Evolutionary conservation across 768 basidiomycete species (phyloP).

Genomic region (Auricularia sp.): DNA sequence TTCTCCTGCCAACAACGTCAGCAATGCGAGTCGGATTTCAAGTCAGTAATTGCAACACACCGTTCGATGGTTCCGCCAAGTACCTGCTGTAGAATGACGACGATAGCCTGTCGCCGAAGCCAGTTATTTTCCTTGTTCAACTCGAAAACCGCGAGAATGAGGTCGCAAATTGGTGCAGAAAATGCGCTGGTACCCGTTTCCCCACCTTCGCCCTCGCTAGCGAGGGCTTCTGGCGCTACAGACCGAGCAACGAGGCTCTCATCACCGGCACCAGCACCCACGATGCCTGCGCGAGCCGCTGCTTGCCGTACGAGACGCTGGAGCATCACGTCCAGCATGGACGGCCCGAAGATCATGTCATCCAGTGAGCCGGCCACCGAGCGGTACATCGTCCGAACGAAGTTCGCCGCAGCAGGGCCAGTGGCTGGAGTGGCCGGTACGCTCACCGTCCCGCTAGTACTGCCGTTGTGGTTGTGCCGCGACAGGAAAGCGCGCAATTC

Average conservation of each 20-base stretch:
- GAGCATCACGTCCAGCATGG: slow-evolving; percentile 92
- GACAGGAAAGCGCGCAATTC: slow-evolving; percentile 82
- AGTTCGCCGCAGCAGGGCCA: slow-evolving; percentile 37
- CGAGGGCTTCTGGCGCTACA: slow-evolving; percentile 34
- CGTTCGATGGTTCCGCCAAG: slow-evolving; percentile 92
- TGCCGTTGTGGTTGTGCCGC: slow-evolving; percentile 44
- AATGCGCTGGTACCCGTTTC: slow-evolving; percentile 86
- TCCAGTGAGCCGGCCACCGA: slow-evolving; percentile 92
- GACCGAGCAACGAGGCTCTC: slow-evolving; percentile 80
- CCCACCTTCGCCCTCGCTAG: slow-evolving; percentile 61
- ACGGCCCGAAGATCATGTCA: slow-evolving; percentile 93
- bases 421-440: background rate
- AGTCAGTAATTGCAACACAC: slow-evolving; percentile 32
- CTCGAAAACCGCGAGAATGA: slow-evolving; percentile 88
- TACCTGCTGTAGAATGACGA: slow-evolving; percentile 92
- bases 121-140: slow-evolving; percentile 94
- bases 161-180: slow-evolving; percentile 87
- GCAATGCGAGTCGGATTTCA: slow-evolving; percentile 1
- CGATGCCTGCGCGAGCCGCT: slow-evolving; percentile 78
- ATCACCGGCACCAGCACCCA: slow-evolving; percentile 65
- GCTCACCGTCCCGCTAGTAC: background rate
- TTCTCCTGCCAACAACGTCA: slow-evolving; percentile 46
- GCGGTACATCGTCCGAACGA: slow-evolving; percentile 81
- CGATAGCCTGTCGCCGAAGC: slow-evolving; percentile 89
- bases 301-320: slow-evolving; percentile 83